Evolutionary conservation across 306 rosid species (phyloP).

Genomic region (Cicer cuneatum): DNA sequence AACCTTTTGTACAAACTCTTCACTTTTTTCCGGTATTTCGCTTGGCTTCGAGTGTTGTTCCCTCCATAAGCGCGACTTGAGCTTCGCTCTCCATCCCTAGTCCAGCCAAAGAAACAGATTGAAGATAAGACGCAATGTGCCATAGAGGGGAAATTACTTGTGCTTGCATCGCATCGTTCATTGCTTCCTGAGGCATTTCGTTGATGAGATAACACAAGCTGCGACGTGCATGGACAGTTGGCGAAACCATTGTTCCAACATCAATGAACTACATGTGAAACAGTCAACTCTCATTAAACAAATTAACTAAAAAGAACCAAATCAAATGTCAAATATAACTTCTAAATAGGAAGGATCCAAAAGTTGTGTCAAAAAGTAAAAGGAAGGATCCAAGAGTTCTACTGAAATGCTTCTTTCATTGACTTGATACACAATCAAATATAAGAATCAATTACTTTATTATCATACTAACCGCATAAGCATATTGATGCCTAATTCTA

Average conservation of each 20-base stretch:
- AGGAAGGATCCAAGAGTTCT: slow-evolving; percentile 10
- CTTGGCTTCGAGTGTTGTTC: slow-evolving; percentile 67
- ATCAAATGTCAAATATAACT: slow-evolving; percentile 18
- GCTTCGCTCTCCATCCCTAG: slow-evolving; percentile 75
- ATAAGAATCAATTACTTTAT: background rate
- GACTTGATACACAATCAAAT: slow-evolving; percentile 16
- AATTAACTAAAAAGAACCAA: slow-evolving; percentile 4
- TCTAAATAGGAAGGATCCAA: slow-evolving; percentile 16
- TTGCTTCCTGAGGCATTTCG: slow-evolving; percentile 69
- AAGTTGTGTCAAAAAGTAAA: background rate
- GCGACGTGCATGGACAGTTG: slow-evolving; percentile 71
- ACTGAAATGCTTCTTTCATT: slow-evolving; percentile 10
- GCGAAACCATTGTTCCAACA: slow-evolving; percentile 81
- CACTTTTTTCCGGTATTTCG: slow-evolving; percentile 55
- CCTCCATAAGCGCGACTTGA: slow-evolving; percentile 67
- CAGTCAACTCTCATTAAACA: slow-evolving; percentile 21
- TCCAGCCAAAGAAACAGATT: slow-evolving; percentile 65
- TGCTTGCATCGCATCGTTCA: slow-evolving; percentile 77
- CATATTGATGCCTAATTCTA: background rate
- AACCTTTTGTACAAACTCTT: slow-evolving; percentile 46
- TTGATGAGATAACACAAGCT: slow-evolving; percentile 71
- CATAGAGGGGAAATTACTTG: slow-evolving; percentile 72
- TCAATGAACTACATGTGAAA: slow-evolving; percentile 64
- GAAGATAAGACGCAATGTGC: slow-evolving; percentile 85
- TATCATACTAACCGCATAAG: background rate